Base-by-base conservation (phyloP, 1,284 basidiomycete species). In the Leccinum ponderosum region DNA sequence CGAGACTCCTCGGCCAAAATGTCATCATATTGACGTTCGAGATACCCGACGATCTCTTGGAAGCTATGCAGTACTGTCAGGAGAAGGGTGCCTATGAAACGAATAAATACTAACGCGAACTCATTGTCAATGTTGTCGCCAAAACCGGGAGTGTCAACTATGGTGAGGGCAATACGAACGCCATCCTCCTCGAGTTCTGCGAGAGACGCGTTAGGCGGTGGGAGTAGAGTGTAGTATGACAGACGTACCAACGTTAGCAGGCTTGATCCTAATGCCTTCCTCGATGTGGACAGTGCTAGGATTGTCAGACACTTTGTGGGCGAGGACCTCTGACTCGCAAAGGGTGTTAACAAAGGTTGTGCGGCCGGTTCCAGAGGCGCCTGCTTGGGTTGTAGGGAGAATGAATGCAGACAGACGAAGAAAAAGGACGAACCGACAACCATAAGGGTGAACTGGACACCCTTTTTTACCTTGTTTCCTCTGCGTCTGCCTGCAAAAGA, bases 81-180 rank as follows among this genome's bases (percentile, higher is more conserved):
- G 33, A 58, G 33, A 60, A 51, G 51, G 47, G 62, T 64, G 60
- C 39, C 56, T 3, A 53, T 31, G 25, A 20, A 52, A 52, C 53
- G 14, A 55, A 54, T 31, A 5, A 31, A 72, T 27, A 85, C 95
- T 74, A 77, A 97, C 95, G 93, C 91, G 76, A 94, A 95, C 80
- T 98, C 96, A 73, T 99, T 99, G 83, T 99, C 95, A 73, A 99
- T 97, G 76, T 97, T 97, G 80, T 98, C 96, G 55, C 97, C 97
- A 70, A 99, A 99, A 54, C 97, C 97, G 60, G 97, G 97, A 1
- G 97, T 99, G 77, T 99, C 97, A 44, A 99, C 96, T 66, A 99
- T 95, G 56, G 97, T 99, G 67, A 99, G 83, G 29, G 96, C 95
- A 74, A 99, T 98, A 68, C 97, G 92, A 66, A 98, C 93, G 50